Evolutionary conservation across 805 yeast species (phyloP).

Genomic region (Starmerella tilneyi): DNA sequence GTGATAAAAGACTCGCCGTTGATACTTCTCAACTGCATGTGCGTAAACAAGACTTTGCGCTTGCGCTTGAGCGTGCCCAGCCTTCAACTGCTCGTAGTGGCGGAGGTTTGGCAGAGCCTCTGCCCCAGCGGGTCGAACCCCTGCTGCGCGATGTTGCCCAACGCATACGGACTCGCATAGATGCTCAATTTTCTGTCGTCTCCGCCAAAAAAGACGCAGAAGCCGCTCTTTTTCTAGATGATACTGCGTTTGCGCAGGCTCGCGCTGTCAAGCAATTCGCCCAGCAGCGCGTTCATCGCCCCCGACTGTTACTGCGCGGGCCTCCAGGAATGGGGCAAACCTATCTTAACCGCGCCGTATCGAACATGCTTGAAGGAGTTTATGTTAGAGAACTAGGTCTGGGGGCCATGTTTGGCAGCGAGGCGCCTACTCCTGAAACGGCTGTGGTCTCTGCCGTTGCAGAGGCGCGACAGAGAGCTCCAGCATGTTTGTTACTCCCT

Average conservation of each 20-base stretch:
- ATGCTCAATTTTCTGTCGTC: constrained; percentile 10
- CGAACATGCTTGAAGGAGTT: constrained; percentile 77
- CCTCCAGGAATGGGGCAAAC: constrained; percentile 74
- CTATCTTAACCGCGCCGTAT: constrained; percentile 69
- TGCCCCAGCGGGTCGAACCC: constrained; percentile 64
- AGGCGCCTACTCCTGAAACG: constrained; percentile 62
- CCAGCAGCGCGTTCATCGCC: constrained; percentile 66
- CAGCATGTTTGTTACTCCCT: constrained; percentile 76
- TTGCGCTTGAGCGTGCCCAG: constrained; percentile 73
- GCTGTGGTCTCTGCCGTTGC: constrained; percentile 70
- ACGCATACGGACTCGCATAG: not conserved
- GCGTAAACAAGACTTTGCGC: constrained; percentile 71
- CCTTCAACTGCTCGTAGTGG: constrained; percentile 87
- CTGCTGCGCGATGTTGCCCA: constrained; percentile 39
- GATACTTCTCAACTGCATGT: constrained; percentile 65
- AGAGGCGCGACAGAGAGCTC: constrained; percentile 83
- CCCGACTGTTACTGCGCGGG: constrained; percentile 69
- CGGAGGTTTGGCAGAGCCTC: constrained; percentile 52
- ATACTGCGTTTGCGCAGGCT: constrained; percentile 53
- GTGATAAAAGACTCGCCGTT: constrained; percentile 61
- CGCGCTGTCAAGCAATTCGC: constrained; percentile 46
- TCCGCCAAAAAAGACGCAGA: constrained; percentile 5
- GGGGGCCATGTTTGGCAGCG: constrained; percentile 43
- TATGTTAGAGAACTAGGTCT: constrained; percentile 69
- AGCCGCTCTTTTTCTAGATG: constrained; percentile 35